Conservation (phyloP, 495 filamentous ascomycete genomes). For the Podospora pseudoanserina region DNA sequence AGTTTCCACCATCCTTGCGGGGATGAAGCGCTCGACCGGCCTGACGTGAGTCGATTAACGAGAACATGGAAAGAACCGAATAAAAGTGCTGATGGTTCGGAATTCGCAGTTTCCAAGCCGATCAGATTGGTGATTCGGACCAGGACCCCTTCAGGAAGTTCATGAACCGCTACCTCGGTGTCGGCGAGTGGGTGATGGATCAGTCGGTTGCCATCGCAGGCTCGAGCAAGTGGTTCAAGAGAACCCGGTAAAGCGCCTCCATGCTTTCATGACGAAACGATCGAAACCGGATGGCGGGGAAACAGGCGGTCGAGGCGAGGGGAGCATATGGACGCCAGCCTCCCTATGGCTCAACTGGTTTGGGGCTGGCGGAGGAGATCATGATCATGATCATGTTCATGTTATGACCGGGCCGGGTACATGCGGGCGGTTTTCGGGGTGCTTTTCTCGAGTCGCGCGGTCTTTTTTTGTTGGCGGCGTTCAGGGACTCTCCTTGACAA, state of each 20-base stretch:
- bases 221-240: conserved; percentile 82
- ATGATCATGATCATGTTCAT: not conserved
- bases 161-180: conserved; percentile 90
- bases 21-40: conserved; percentile 93
- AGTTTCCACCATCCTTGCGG: conserved; percentile 95
- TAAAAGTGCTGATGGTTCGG: conserved; percentile 31
- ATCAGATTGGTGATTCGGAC: conserved; percentile 73
- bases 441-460: not conserved
- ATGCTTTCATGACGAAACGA: not conserved
- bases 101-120: conserved; percentile 82
- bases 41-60: conserved; percentile 69
- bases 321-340: not conserved
- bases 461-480: conserved; percentile 21
- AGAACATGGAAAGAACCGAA: not conserved
- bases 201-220: conserved; percentile 88
- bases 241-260: conserved; percentile 59
- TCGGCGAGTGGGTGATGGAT: conserved; percentile 98
- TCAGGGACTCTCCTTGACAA: conserved; percentile 15
- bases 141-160: conserved; percentile 83
- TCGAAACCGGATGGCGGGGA: not conserved
- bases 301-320: not conserved
- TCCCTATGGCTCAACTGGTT: not conserved
- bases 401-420: conserved; percentile 16
- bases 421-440: not conserved
- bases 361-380: not conserved